These are phyloP conservation scores for Vigna radiata DNA, from an alignment of 306 rosid species.

Conservation along the genomic window DNA sequence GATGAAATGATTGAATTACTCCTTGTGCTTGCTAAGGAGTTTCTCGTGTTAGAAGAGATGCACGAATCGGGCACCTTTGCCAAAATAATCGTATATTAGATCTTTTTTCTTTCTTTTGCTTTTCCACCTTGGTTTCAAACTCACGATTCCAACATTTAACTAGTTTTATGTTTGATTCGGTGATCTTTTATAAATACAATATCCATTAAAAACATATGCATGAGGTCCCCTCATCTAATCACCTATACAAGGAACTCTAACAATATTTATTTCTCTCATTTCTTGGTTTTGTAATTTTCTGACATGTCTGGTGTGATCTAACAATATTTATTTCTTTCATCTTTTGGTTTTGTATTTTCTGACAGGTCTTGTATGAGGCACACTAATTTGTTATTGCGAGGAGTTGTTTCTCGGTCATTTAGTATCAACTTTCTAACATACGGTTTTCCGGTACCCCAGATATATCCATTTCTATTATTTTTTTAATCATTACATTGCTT, in stretches of 20 bases:
- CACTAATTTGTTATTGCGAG: conserved; percentile 66
- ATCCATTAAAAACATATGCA: conserved; percentile 8
- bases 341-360: conserved; percentile 34
- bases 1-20: conserved; percentile 20
- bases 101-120: conserved; percentile 4
- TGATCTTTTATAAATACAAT: conserved; percentile 11
- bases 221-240: conserved; percentile 4
- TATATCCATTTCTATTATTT: conserved; percentile 31
- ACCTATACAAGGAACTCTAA: neutral
- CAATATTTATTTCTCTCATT: conserved; percentile 30
- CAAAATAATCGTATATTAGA: neutral
- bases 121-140: conserved; percentile 28
- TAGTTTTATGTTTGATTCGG: conserved; percentile 15
- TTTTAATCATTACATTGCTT: conserved; percentile 4
- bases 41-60: conserved; percentile 21
- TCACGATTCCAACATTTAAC: conserved; percentile 19
- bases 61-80: neutral
- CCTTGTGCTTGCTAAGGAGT: conserved; percentile 36
- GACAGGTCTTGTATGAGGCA: conserved; percentile 79
- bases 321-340: conserved; percentile 30
- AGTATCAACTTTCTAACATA: conserved; percentile 89
- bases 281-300: conserved; percentile 35
- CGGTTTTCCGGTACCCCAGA: conserved; percentile 85
- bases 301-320: conserved; percentile 68
- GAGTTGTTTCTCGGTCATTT: conserved; percentile 80